A percentile compares a stretch with the other conserved stretches of the same genome.
Conservation (phyloP, 2,329 filamentous ascomycete genomes). For the Didymella keratinophila region DNA sequence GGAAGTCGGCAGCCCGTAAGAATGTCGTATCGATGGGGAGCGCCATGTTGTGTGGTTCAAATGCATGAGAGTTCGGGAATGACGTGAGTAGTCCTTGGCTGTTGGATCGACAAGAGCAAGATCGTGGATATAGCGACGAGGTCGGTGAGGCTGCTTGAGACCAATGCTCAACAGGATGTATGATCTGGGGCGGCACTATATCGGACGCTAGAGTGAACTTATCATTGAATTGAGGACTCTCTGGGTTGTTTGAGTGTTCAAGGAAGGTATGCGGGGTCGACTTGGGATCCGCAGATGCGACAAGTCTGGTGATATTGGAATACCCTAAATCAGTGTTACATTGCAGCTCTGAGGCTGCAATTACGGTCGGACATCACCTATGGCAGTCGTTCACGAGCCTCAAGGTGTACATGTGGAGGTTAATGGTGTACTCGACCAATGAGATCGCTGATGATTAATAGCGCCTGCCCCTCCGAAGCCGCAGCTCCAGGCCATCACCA, state of each 20-base stretch:
- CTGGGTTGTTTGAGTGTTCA: background rate
- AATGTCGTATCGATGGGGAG: constrained; percentile 12
- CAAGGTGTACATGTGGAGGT: constrained; percentile 16
- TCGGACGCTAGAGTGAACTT: background rate
- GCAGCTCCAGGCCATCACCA: background rate
- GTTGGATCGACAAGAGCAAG: no score
- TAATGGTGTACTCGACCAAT: constrained; percentile 27
- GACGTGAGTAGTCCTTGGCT: no score
- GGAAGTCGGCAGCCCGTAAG: constrained; percentile 27
- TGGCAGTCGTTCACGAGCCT: constrained; percentile 2
- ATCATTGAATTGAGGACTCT: background rate
- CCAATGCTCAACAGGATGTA: background rate
- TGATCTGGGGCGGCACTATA: background rate
- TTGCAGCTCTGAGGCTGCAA: constrained; percentile 26
- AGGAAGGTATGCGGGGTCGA: constrained; percentile 13
- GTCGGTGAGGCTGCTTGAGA: background rate
- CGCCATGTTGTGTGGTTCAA: background rate
- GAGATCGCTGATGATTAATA: constrained; percentile 33
- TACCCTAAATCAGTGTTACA: constrained; percentile 27
- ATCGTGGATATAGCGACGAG: no score
- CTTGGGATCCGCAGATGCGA: background rate
- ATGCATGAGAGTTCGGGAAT: background rate
- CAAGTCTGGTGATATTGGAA: background rate
- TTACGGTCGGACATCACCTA: background rate
- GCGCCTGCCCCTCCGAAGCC: constrained; percentile 2